Evolutionary conservation across 306 rosid genomes (phyloP).

Genomic region (Acacia confusa): DNA sequence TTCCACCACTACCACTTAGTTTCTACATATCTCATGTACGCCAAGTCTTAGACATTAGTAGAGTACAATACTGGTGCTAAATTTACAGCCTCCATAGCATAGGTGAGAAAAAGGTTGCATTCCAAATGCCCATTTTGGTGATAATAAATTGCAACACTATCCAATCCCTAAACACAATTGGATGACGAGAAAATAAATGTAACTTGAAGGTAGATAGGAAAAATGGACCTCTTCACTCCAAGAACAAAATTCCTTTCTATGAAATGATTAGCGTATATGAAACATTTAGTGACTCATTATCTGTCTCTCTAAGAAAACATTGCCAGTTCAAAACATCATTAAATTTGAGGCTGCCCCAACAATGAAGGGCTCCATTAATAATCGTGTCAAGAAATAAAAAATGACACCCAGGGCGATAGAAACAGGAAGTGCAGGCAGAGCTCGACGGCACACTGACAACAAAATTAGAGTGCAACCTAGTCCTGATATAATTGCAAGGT

Average conservation of each 20-base stretch:
- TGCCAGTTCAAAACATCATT: conserved; percentile 70
- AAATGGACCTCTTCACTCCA: conserved; percentile 22
- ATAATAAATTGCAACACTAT: conserved; percentile 30
- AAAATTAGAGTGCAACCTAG: conserved; percentile 88
- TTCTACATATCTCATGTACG: neutral
- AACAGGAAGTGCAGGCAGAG: conserved; percentile 91
- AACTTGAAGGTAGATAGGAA: conserved; percentile 29
- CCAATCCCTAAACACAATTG: neutral
- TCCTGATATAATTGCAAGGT: conserved; percentile 91
- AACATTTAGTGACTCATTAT: conserved; percentile 24
- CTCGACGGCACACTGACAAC: conserved; percentile 71
- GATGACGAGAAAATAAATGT: conserved; percentile 15
- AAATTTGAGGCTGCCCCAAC: conserved; percentile 87
- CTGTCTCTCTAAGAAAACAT: conserved; percentile 7
- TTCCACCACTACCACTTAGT: neutral
- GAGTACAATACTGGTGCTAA: conserved; percentile 9
- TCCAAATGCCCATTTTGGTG: conserved; percentile 19
- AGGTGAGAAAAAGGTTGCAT: conserved; percentile 20
- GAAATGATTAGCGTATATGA: conserved; percentile 32
- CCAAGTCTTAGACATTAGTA: conserved; percentile 15
- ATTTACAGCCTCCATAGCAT: conserved; percentile 24
- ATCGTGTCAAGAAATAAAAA: conserved; percentile 87
- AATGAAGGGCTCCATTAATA: conserved; percentile 89
- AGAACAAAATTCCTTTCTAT: conserved; percentile 29
- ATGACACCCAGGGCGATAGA: conserved; percentile 78